phyloP scores from a whole-genome alignment of 2,329 filamentous ascomycete genomes.

The Penicillium sp. region DNA sequence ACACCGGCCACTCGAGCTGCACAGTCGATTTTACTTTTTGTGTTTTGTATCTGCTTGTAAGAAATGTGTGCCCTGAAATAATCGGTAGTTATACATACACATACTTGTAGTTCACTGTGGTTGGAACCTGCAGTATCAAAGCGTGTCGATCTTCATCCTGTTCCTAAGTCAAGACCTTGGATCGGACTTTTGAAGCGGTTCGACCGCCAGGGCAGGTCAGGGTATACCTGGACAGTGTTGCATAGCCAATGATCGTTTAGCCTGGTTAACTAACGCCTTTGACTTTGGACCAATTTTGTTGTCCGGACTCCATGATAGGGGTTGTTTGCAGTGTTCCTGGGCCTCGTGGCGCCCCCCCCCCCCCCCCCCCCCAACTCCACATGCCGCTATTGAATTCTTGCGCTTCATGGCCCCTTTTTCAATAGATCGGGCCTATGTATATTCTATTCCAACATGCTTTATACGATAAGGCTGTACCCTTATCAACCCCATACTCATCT shows the following conservation, averaged over 20 bases:
- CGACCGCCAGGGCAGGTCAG: slow-evolving; percentile 1
- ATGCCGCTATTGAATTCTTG: slow-evolving; percentile 17
- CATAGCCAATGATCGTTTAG: slow-evolving; percentile 2
- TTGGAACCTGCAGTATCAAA: not conserved
- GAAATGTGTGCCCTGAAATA: not conserved
- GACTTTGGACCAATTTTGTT: not conserved
- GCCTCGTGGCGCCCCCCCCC: slow-evolving; percentile 23
- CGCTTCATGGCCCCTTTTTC: slow-evolving; percentile 13
- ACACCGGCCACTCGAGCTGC: not conserved
- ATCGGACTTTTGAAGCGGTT: slow-evolving; percentile 8
- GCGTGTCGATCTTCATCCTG: slow-evolving; percentile 16
- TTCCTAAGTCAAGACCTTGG: slow-evolving; percentile 14
- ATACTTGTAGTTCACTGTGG: not conserved
- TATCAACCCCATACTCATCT: slow-evolving; percentile 9
- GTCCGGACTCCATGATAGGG: slow-evolving; percentile 20
- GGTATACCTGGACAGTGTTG: not conserved
- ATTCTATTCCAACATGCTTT: slow-evolving; percentile 8
- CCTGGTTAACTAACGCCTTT: not conserved
- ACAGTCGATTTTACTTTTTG: not conserved
- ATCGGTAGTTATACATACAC: not conserved
- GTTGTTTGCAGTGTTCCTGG: not conserved
- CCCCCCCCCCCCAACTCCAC: slow-evolving; percentile 26
- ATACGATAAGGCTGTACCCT: not conserved
- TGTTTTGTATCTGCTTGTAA: not conserved
- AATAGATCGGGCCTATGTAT: slow-evolving; percentile 7